Evolutionary conservation across 2,329 filamentous ascomycete species (phyloP).

Genomic region (Rhynchosporium secalis): DNA sequence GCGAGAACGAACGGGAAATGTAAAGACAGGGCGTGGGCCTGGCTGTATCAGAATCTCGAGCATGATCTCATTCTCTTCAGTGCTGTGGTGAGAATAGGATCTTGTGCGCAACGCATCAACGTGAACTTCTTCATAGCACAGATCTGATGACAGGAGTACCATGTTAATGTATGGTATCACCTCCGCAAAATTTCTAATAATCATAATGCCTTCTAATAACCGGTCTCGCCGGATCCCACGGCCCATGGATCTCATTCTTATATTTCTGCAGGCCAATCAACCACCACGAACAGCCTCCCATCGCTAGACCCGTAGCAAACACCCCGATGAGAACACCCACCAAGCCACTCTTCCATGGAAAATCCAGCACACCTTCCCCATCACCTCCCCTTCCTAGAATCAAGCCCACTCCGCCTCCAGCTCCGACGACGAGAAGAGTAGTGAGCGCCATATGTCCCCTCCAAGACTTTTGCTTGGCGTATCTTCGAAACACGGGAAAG

Average conservation of each 20-base stretch:
- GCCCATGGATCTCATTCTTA: conserved; percentile 97
- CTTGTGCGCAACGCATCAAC: too few species aligned
- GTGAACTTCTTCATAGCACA: too few species aligned
- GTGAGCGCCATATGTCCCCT: conserved; percentile 78
- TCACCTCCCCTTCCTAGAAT: conserved; percentile 52
- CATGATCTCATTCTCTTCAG: too few species aligned
- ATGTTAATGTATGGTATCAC: too few species aligned
- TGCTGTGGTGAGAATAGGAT: too few species aligned
- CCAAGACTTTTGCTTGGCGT: conserved; percentile 80
- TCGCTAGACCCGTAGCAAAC: conserved; percentile 72
- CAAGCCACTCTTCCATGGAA: conserved; percentile 38
- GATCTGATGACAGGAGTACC: too few species aligned
- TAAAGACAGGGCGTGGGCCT: too few species aligned
- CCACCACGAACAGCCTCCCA: conserved; percentile 98
- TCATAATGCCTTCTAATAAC: conserved; percentile 65
- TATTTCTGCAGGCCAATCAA: conserved; percentile 95
- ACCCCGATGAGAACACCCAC: conserved; percentile 75
- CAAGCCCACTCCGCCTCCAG: conserved; percentile 74
- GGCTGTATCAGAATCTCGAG: too few species aligned
- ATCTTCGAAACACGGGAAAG: conserved; percentile 94
- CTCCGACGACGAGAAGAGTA: conserved; percentile 71
- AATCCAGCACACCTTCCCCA: conserved; percentile 55
- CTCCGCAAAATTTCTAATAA: conserved; percentile 24
- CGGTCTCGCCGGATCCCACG: conserved; percentile 94
- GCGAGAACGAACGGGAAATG: too few species aligned